These are phyloP conservation scores for Leptodermis oblonga DNA, from an alignment of 257 asterid species.

Conservation along the genomic window DNA sequence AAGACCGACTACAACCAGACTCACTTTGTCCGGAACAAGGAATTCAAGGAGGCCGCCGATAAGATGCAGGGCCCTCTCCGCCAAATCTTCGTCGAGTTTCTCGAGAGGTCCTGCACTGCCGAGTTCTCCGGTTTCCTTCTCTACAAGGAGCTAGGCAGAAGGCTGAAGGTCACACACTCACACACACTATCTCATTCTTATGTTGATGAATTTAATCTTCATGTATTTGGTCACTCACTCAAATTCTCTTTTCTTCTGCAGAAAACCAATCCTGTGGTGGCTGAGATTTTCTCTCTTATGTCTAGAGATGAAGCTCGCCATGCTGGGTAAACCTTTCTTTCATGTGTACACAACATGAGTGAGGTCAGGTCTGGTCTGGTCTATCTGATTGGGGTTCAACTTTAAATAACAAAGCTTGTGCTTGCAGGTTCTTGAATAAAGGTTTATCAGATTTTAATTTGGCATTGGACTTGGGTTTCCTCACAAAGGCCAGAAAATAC, in stretches of 20 bases:
- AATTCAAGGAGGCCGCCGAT: conserved; percentile 90
- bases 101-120: conserved; percentile 94
- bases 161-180: conserved; percentile 99
- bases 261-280: conserved; percentile 94
- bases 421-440: conserved; percentile 81
- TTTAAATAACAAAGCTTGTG: too few relatives aligned
- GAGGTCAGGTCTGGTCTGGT: too few relatives aligned
- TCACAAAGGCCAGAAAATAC: conserved; percentile 95
- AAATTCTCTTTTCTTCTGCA: too few relatives aligned
- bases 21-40: conserved; percentile 86
- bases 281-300: conserved; percentile 96
- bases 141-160: conserved; percentile 80
- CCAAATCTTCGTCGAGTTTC: conserved; percentile 77
- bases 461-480: conserved; percentile 96
- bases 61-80: conserved; percentile 72
- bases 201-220: too few relatives aligned
- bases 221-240: too few relatives aligned
- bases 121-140: conserved; percentile 97
- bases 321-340: conserved; percentile 57
- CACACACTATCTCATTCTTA: too few relatives aligned
- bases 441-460: conserved; percentile 85
- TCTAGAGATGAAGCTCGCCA: conserved; percentile 96
- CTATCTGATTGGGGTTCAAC: too few relatives aligned
- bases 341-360: not conserved
- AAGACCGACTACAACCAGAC: conserved; percentile 97